Conservation (phyloP, 1,284 basidiomycete genomes). For the Marasmius tenuissimus region DNA sequence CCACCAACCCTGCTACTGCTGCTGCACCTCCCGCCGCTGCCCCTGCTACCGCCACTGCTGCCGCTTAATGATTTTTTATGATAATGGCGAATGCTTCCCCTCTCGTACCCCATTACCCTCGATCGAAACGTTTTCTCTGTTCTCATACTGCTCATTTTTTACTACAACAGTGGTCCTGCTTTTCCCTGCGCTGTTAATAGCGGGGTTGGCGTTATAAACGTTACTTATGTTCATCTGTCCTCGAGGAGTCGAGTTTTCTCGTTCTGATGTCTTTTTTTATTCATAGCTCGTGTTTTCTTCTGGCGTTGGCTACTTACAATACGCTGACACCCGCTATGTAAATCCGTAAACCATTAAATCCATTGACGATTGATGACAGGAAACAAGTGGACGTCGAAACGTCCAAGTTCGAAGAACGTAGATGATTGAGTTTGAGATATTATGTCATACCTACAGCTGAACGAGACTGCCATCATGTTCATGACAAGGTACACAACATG, state of each 20-base stretch:
- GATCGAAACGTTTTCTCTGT: constrained; percentile 11
- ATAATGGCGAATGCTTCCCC: constrained; percentile 15
- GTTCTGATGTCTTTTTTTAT: constrained; percentile 13
- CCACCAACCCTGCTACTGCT: constrained; percentile 7
- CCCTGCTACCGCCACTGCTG: constrained; percentile 15
- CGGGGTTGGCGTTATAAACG: constrained; percentile 5
- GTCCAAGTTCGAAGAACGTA: not conserved
- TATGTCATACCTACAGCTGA: no score
- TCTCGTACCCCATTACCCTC: constrained; percentile 17
- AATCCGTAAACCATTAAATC: not conserved
- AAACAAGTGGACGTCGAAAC: not conserved
- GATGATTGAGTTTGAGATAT: no score
- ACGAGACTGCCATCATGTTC: not conserved
- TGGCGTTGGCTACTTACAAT: constrained; percentile 1
- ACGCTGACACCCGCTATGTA: constrained; percentile 9
- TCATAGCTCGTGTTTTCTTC: constrained; percentile 13
- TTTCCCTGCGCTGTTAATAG: constrained; percentile 10
- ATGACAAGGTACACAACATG: constrained; percentile 32
- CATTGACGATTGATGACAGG: no score
- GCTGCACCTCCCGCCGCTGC: constrained; percentile 17
- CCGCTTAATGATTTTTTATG: constrained; percentile 9
- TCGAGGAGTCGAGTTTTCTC: constrained; percentile 13
- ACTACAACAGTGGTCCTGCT: constrained; percentile 14
- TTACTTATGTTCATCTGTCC: constrained; percentile 14
- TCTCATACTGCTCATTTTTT: constrained; percentile 21